phyloP scores from a whole-genome alignment of 2,329 filamentous ascomycete species.

The Aspergillus quadricinctus region DNA sequence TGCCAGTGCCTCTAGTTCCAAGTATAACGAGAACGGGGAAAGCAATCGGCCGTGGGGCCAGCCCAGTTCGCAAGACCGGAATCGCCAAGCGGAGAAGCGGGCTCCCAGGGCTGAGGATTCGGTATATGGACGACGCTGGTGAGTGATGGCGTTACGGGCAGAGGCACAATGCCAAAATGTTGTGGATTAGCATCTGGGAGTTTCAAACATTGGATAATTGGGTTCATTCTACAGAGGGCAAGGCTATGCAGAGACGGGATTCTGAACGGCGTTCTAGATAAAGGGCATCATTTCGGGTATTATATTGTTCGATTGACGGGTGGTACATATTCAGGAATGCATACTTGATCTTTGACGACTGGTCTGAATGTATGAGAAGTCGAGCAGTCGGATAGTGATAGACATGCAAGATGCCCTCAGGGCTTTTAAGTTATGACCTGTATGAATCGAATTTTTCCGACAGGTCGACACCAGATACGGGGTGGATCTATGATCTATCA shows the following conservation, averaged over 20 bases:
- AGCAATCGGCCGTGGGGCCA: conserved; percentile 1
- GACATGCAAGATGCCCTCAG: too few species aligned
- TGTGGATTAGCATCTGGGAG: not conserved
- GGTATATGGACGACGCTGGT: conserved; percentile 27
- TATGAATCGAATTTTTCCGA: not conserved
- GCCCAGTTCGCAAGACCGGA: conserved; percentile 8
- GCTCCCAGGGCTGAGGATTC: conserved; percentile 17
- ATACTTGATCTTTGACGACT: too few species aligned
- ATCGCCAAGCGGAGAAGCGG: conserved; percentile 10
- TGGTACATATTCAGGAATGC: not conserved
- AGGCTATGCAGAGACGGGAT: not conserved
- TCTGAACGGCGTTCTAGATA: not conserved
- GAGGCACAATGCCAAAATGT: not conserved
- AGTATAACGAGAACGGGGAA: not conserved
- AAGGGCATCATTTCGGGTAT: not conserved
- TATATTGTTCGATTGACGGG: not conserved
- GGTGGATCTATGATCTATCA: not conserved
- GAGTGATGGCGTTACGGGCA: not conserved
- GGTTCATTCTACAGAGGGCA: not conserved
- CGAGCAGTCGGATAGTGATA: too few species aligned
- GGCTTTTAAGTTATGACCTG: too few species aligned
- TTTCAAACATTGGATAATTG: not conserved
- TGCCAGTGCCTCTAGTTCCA: conserved; percentile 5
- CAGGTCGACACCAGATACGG: not conserved
- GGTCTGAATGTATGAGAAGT: too few species aligned